Conservation (phyloP, 2,329 filamentous ascomycete species). For the Pyricularia sp. region DNA sequence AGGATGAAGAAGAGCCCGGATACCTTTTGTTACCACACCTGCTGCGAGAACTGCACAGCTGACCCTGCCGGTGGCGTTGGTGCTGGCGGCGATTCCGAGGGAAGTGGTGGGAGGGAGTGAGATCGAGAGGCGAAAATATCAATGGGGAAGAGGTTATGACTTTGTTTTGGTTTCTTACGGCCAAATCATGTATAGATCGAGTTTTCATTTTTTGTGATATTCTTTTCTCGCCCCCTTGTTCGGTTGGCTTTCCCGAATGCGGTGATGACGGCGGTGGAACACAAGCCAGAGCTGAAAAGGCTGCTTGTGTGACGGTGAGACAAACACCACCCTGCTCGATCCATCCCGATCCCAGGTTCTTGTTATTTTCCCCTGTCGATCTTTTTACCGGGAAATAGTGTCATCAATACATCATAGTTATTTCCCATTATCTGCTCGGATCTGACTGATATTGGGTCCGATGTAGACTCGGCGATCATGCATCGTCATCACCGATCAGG, state of each 20-base stretch:
- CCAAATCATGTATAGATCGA: neutral
- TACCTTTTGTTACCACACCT: conserved; percentile 41
- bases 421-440: neutral
- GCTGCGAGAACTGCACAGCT: conserved; percentile 32
- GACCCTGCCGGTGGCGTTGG: conserved; percentile 15
- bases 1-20: conserved; percentile 35
- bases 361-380: neutral
- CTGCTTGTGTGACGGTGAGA: neutral
- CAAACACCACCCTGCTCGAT: neutral
- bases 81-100: neutral
- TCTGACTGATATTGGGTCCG: neutral
- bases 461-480: neutral
- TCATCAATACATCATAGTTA: neutral
- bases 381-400: neutral
- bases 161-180: neutral
- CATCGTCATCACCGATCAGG: neutral
- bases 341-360: neutral
- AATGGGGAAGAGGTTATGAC: neutral
- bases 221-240: neutral
- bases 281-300: neutral
- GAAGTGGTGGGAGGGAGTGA: neutral
- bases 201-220: neutral
- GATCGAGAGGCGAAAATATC: neutral
- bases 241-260: neutral
- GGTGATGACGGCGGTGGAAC: neutral